Evolutionary conservation across 371 early-diverging fungal genomes (phyloP).

Genomic region (Mucor sp.): DNA sequence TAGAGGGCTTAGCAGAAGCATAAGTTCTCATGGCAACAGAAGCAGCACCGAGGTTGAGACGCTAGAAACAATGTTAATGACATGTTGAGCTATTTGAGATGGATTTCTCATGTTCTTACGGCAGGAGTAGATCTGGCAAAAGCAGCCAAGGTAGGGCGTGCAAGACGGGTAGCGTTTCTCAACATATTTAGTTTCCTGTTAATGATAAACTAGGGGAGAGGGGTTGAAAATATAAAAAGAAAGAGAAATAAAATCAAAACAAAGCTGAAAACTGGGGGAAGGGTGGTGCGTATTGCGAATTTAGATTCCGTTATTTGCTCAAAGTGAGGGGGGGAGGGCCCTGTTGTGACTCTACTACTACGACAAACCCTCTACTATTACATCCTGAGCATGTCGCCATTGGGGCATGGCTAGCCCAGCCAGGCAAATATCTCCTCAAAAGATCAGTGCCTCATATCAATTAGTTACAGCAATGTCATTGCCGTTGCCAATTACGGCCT

Average conservation of each 20-base stretch:
- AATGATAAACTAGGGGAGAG: conserved; percentile 11
- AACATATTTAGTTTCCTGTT: conserved; percentile 30
- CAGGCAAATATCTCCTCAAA: background rate
- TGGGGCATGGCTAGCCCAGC: background rate
- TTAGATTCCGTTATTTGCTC: background rate
- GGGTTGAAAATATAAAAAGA: conserved; percentile 17
- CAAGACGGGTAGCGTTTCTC: conserved; percentile 56
- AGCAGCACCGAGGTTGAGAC: conserved; percentile 56
- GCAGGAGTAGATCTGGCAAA: conserved; percentile 42
- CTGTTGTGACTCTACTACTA: background rate
- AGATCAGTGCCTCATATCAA: background rate
- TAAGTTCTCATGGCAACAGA: conserved; percentile 50
- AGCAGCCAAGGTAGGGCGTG: conserved; percentile 49
- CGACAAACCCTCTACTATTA: too few relatives aligned
- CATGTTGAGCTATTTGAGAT: background rate
- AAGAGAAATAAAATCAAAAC: conserved; percentile 22
- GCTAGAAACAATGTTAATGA: conserved; percentile 13
- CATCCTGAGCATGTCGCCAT: too few relatives aligned
- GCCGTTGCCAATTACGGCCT: too few relatives aligned
- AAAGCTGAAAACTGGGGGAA: conserved; percentile 29
- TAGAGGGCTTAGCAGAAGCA: conserved; percentile 67
- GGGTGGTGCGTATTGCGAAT: conserved; percentile 2
- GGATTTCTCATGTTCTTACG: conserved; percentile 19
- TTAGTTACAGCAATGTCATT: background rate
- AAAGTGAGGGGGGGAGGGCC: background rate